Evolutionary conservation across 164 flowering plant genomes (phyloP).

Genomic region (Sedum album): DNA sequence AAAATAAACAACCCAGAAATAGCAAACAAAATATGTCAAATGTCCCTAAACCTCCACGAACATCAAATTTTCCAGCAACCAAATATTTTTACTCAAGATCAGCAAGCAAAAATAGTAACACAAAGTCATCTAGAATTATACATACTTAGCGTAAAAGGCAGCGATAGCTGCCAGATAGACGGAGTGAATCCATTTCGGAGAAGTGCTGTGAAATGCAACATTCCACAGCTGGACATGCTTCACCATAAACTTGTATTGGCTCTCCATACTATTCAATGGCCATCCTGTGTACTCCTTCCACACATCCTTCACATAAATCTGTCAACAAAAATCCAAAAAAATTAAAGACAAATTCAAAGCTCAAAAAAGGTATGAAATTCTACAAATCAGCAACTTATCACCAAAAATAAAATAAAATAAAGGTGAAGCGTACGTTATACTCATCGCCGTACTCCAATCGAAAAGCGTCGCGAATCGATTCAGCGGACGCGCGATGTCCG

Average conservation of each 20-base stretch:
- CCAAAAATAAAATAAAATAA: neutral
- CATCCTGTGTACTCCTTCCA: slow-evolving; percentile 96
- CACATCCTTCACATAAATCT: slow-evolving; percentile 89
- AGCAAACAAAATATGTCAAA: neutral
- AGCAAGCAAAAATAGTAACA: too few relatives aligned
- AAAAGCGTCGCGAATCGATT: slow-evolving; percentile 90
- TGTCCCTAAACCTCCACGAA: too few relatives aligned
- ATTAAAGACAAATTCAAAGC: neutral
- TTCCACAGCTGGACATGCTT: slow-evolving; percentile 94
- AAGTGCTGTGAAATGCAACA: slow-evolving; percentile 84
- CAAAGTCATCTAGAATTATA: neutral
- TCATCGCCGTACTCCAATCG: slow-evolving; percentile 68
- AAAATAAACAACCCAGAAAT: neutral
- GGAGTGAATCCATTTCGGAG: slow-evolving; percentile 83
- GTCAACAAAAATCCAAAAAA: slow-evolving; percentile 10
- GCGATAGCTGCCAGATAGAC: slow-evolving; percentile 83
- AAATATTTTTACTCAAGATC: too few relatives aligned
- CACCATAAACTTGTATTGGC: slow-evolving; percentile 89
- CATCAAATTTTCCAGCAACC: too few relatives aligned
- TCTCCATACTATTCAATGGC: slow-evolving; percentile 94
- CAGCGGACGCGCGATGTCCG: slow-evolving; percentile 95
- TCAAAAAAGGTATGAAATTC: too few relatives aligned
- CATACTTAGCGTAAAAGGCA: slow-evolving; percentile 90
- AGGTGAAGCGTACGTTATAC: slow-evolving; percentile 41
- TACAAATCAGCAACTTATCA: too few relatives aligned